Conservation (phyloP, 208 protist species). For the Phytomonas sp. region DNA sequence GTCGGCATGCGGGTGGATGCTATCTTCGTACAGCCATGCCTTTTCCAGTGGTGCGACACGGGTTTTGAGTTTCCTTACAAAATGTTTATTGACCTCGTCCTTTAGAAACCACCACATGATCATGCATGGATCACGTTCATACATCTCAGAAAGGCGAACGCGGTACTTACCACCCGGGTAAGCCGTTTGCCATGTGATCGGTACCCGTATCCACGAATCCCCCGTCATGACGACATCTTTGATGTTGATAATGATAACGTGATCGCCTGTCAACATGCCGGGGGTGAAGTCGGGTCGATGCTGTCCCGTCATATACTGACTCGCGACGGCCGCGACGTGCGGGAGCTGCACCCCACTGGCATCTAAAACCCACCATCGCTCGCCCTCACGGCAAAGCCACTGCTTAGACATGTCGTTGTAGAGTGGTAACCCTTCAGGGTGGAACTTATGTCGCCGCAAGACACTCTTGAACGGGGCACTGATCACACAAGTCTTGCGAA, state of each 20-base stretch:
- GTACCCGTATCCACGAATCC: constrained; percentile 83
- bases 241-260: constrained; percentile 87
- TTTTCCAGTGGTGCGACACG: constrained; percentile 85
- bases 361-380: constrained; percentile 89
- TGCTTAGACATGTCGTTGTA: constrained; percentile 90
- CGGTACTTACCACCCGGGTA: constrained; percentile 89
- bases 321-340: constrained; percentile 65
- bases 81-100: constrained; percentile 86
- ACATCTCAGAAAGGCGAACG: constrained; percentile 86
- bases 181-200: constrained; percentile 87
- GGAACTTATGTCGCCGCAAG: constrained; percentile 84
- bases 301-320: constrained; percentile 87
- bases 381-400: constrained; percentile 82
- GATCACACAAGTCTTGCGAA: constrained; percentile 22
- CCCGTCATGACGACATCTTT: constrained; percentile 89
- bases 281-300: constrained; percentile 86
- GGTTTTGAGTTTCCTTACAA: constrained; percentile 87
- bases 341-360: constrained; percentile 82
- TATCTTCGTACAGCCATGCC: constrained; percentile 87
- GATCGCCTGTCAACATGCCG: constrained; percentile 84
- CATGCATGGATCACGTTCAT: constrained; percentile 90
- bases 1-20: constrained; percentile 77
- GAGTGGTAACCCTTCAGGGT: constrained; percentile 78
- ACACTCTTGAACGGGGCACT: constrained; percentile 82
- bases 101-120: constrained; percentile 90